Percentiles rank a stretch among this genome's conserved stretches.
Evolutionary conservation across 305 asterid genomes (phyloP).

Genomic region (Coffea humblotiana): DNA sequence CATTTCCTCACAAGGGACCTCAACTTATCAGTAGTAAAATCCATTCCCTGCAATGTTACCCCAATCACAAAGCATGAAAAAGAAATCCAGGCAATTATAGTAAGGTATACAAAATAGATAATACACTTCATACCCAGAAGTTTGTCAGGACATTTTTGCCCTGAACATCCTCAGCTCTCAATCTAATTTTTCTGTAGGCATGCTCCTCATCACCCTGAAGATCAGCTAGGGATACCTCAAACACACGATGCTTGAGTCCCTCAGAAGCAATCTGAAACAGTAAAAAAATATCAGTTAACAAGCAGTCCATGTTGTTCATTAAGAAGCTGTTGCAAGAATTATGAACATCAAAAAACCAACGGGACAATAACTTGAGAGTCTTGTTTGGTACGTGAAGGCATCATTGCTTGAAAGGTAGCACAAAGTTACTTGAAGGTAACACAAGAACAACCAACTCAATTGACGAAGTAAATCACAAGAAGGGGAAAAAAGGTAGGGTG

Average conservation of each 20-base stretch:
- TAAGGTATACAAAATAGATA: not conserved
- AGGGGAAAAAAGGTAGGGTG: no score
- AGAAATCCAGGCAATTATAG: not conserved
- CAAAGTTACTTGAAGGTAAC: not conserved
- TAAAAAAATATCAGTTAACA: not conserved
- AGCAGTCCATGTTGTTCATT: not conserved
- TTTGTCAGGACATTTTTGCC: slow-evolving; percentile 87
- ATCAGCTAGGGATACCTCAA: slow-evolving; percentile 83
- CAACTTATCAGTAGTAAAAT: slow-evolving; percentile 79
- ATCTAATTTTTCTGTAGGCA: slow-evolving; percentile 76
- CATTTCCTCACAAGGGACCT: slow-evolving; percentile 85
- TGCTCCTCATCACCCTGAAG: slow-evolving; percentile 82
- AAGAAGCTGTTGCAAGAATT: not conserved
- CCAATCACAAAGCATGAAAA: not conserved
- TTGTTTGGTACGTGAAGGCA: no score
- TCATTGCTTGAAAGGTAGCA: no score
- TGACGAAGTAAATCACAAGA: not conserved
- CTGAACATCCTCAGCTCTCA: slow-evolving; percentile 91
- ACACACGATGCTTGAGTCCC: slow-evolving; percentile 88
- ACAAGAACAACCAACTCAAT: not conserved
- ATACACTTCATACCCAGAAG: slow-evolving; percentile 64
- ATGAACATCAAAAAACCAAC: not conserved
- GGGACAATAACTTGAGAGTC: no score
- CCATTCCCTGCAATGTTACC: slow-evolving; percentile 61
- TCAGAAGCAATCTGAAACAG: slow-evolving; percentile 76